Percentiles rank a stretch among this genome's conserved stretches.
phyloP scores from a whole-genome alignment of 1,139 yeast genomes.

The Pichia kudriavzevii region DNA sequence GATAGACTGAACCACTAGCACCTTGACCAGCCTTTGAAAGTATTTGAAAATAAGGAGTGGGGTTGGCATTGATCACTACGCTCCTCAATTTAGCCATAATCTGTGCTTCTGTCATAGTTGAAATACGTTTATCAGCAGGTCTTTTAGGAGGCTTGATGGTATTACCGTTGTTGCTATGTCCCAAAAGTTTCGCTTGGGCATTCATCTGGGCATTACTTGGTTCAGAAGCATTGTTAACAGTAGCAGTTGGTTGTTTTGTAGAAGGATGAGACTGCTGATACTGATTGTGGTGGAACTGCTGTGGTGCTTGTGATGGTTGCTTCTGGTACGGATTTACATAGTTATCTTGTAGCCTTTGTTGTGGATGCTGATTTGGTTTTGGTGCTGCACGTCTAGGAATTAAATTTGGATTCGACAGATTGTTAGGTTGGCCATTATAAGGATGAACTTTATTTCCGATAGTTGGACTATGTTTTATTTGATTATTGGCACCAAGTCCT shows the following conservation, averaged over 20 bases:
- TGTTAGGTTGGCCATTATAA: no score
- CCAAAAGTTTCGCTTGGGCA: constrained; percentile 14
- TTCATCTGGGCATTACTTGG: constrained; percentile 8
- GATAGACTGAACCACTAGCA: constrained; percentile 91
- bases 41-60: constrained; percentile 76
- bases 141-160: constrained; percentile 8
- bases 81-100: constrained; percentile 75
- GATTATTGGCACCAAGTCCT: no score
- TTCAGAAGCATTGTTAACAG: background rate
- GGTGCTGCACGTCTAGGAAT: no score
- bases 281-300: background rate
- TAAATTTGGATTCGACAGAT: no score
- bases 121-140: constrained; percentile 45
- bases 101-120: constrained; percentile 79
- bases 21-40: constrained; percentile 99
- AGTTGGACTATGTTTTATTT: no score
- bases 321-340: no score
- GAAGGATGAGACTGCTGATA: constrained; percentile 7
- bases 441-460: no score
- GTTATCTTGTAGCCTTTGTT: constrained; percentile 29
- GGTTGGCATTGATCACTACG: constrained; percentile 79
- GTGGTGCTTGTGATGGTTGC: constrained; percentile 1
- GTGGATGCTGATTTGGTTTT: constrained; percentile 1
- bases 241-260: constrained; percentile 1
- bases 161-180: constrained; percentile 2